A percentile compares a stretch with the other conserved stretches of the same genome.
Evolutionary conservation across 768 basidiomycete genomes (phyloP).

Genomic region (Pulveroboletus sp.): DNA sequence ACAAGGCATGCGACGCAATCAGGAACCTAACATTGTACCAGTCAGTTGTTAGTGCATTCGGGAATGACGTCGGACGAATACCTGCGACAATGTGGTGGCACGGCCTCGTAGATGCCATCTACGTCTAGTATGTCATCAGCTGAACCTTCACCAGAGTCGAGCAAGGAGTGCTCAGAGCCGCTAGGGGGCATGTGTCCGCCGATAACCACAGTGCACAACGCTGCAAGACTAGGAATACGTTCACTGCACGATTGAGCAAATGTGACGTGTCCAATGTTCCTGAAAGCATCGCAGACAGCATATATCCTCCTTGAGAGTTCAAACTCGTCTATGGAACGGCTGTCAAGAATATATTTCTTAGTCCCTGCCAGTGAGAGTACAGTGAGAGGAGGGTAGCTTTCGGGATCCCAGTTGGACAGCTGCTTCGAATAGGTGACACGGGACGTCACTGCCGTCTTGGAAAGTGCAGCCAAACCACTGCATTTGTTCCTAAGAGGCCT

Average conservation of each 20-base stretch:
- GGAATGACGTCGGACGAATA: conserved; percentile 23
- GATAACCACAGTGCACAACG: conserved; percentile 45
- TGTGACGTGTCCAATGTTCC: conserved; percentile 44
- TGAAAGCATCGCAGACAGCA: conserved; percentile 55
- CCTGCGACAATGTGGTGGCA: conserved; percentile 54
- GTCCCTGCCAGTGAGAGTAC: conserved; percentile 38
- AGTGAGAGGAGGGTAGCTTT: conserved; percentile 31
- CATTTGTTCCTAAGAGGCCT: conserved; percentile 50
- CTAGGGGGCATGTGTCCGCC: conserved; percentile 43
- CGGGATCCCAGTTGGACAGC: conserved; percentile 16
- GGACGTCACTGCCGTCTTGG: conserved; percentile 16
- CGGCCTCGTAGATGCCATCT: conserved; percentile 47
- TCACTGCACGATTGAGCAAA: conserved; percentile 15
- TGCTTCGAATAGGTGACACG: conserved; percentile 16
- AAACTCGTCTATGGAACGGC: conserved; percentile 32
- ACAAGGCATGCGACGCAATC: conserved; percentile 51
- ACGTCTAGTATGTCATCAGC: conserved; percentile 23
- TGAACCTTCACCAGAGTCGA: conserved; percentile 21
- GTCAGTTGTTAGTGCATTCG: conserved; percentile 11
- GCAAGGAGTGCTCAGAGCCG: conserved; percentile 9
- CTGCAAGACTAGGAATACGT: conserved; percentile 38
- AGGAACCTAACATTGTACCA: conserved; percentile 36
- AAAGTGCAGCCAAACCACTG: conserved; percentile 31
- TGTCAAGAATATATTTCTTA: conserved; percentile 35
- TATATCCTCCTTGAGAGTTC: conserved; percentile 49